phyloP scores from a whole-genome alignment of 2,329 filamentous ascomycete species.

The Fonsecaea monophora region DNA sequence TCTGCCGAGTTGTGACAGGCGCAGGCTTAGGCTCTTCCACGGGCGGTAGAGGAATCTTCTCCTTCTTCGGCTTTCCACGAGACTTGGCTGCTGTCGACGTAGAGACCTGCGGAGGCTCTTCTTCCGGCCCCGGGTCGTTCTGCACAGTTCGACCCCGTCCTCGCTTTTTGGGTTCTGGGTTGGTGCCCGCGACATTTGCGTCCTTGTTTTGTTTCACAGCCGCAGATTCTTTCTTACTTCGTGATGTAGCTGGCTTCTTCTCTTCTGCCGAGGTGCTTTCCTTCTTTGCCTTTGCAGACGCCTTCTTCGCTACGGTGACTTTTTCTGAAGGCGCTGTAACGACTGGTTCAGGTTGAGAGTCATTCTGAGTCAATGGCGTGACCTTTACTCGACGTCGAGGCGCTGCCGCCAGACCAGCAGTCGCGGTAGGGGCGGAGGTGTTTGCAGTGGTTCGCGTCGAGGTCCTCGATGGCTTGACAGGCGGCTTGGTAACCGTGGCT shows the following conservation, averaged over 20 bases:
- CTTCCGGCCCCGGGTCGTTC: conserved; percentile 18
- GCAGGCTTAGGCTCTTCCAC: conserved; percentile 15
- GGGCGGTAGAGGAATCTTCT: conserved; percentile 22
- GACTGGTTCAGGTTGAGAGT: conserved; percentile 17
- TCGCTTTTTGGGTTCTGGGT: conserved; percentile 29
- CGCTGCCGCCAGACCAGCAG: conserved; percentile 34
- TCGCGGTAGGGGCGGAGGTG: conserved; percentile 8
- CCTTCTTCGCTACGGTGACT: conserved; percentile 26
- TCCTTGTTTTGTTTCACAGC: conserved; percentile 16
- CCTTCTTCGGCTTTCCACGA: conserved; percentile 42
- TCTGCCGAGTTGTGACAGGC: conserved; percentile 29
- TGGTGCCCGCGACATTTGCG: conserved; percentile 10
- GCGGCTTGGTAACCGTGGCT: conserved; percentile 10
- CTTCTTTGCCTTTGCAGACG: conserved; percentile 32
- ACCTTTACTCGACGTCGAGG: conserved; percentile 40
- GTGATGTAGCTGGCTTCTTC: conserved; percentile 26
- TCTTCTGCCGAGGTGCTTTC: conserved; percentile 13
- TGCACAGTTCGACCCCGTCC: conserved; percentile 26
- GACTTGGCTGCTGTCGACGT: conserved; percentile 36
- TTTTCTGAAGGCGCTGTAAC: conserved; percentile 15
- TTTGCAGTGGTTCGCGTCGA: conserved; percentile 19
- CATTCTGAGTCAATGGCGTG: conserved; percentile 32
- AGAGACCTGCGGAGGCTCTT: background rate
- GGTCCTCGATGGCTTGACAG: conserved; percentile 14
- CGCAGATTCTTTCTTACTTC: conserved; percentile 24